Percentiles rank a stretch among this genome's conserved stretches.
phyloP scores from a whole-genome alignment of 345 rosid species.

The Citrus cavaleriei region DNA sequence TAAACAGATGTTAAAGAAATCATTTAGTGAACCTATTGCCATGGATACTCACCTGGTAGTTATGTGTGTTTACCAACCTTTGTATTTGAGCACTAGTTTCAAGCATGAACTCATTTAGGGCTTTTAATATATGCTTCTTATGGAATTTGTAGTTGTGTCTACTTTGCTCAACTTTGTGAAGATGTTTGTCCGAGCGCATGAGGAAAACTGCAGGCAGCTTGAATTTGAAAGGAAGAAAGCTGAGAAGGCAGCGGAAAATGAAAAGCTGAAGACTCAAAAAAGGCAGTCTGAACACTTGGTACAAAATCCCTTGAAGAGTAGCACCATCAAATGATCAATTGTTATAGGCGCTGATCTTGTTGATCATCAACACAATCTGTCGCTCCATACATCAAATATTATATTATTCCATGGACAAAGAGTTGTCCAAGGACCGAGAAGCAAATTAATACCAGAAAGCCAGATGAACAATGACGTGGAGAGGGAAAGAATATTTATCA shows the following conservation, averaged over 20 bases:
- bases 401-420: neutral
- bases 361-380: slow-evolving; percentile 7
- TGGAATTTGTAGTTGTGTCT: slow-evolving; percentile 58
- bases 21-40: neutral
- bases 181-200: slow-evolving; percentile 71
- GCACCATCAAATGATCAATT: slow-evolving; percentile 3
- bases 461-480: neutral
- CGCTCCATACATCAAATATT: neutral
- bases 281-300: slow-evolving; percentile 17
- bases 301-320: slow-evolving; percentile 3
- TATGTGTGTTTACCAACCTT: neutral
- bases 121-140: neutral
- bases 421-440: neutral
- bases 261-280: slow-evolving; percentile 31
- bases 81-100: neutral
- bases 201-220: slow-evolving; percentile 68
- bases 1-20: neutral
- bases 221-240: slow-evolving; percentile 66
- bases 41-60: neutral
- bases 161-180: slow-evolving; percentile 70
- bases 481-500: slow-evolving; percentile 5
- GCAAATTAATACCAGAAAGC: neutral
- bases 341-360: neutral
- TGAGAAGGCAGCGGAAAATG: slow-evolving; percentile 45
- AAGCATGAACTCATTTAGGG: neutral